A percentile compares a stretch with the other conserved stretches of the same genome.
phyloP scores from a whole-genome alignment of 352 stramenopile genomes.

The Phytopythium kandeliae region DNA sequence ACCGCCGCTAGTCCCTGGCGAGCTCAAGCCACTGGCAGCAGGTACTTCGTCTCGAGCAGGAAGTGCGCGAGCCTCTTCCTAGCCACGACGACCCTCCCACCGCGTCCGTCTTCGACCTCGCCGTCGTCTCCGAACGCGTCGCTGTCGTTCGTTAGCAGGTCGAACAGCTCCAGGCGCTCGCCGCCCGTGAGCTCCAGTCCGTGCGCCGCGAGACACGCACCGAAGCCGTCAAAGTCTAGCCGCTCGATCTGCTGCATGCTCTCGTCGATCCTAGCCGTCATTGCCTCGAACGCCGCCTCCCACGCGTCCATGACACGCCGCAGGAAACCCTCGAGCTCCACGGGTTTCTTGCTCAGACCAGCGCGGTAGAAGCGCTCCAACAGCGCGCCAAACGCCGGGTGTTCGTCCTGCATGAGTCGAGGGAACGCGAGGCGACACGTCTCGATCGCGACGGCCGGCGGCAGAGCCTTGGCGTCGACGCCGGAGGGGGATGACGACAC shows the following conservation, averaged over 20 bases:
- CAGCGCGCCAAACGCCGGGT: conserved; percentile 21
- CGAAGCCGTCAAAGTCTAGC: conserved; percentile 41
- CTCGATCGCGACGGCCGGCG: conserved; percentile 28
- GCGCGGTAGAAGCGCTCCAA: conserved; percentile 33
- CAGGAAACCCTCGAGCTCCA: conserved; percentile 42
- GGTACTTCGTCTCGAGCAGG: conserved; percentile 26
- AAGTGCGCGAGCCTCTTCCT: conserved; percentile 26
- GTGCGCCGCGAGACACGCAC: conserved; percentile 19
- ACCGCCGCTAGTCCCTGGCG: not conserved
- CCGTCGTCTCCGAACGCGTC: conserved; percentile 12
- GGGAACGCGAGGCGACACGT: conserved; percentile 37
- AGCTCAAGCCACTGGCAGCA: not conserved
- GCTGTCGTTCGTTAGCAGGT: conserved; percentile 34
- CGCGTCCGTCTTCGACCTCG: conserved; percentile 1
- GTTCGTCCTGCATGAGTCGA: conserved; percentile 26
- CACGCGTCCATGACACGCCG: conserved; percentile 32
- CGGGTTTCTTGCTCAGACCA: conserved; percentile 29
- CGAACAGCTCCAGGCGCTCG: conserved; percentile 53
- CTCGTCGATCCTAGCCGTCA: conserved; percentile 20
- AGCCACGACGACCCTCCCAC: conserved; percentile 5
- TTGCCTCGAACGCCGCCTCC: conserved; percentile 28
- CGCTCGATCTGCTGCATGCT: conserved; percentile 11
- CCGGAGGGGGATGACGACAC: conserved; percentile 3
- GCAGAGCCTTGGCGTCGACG: conserved; percentile 12
- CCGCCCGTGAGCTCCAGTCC: conserved; percentile 45